phyloP scores from a whole-genome alignment of 2,329 filamentous ascomycete species.

The Monascus ruber region DNA sequence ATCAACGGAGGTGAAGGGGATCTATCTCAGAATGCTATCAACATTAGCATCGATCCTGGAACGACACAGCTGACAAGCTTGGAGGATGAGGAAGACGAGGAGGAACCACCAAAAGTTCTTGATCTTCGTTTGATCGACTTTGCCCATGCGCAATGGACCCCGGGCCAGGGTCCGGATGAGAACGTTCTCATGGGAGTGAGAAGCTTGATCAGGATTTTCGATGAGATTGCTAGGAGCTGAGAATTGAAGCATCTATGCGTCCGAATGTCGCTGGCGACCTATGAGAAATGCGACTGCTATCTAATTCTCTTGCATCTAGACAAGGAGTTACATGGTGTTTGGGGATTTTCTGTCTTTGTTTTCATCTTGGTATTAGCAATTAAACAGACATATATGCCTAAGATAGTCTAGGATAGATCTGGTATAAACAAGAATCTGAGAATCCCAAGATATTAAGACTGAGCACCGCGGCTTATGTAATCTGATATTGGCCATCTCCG shows the following conservation, averaged over 20 bases:
- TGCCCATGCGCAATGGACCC: constrained; percentile 78
- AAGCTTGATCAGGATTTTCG: constrained; percentile 60
- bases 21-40: constrained; percentile 19
- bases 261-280: constrained; percentile 17
- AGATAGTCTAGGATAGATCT: too few relatives aligned
- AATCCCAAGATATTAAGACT: too few relatives aligned
- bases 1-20: constrained; percentile 16
- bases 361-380: too few relatives aligned
- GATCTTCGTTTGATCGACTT: constrained; percentile 90
- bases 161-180: constrained; percentile 73
- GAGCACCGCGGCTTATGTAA: too few relatives aligned
- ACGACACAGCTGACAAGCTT: constrained; percentile 35
- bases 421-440: too few relatives aligned
- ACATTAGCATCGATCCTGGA: constrained; percentile 24
- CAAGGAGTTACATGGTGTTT: too few relatives aligned
- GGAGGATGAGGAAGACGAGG: constrained; percentile 43
- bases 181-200: constrained; percentile 66
- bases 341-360: too few relatives aligned
- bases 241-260: constrained; percentile 3
- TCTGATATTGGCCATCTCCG: too few relatives aligned
- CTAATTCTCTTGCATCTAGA: background rate
- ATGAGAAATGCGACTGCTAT: background rate
- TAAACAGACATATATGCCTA: too few relatives aligned
- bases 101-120: constrained; percentile 54
- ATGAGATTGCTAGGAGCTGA: constrained; percentile 42